Percentiles rank a stretch among this genome's conserved stretches.
phyloP scores from a whole-genome alignment of 78 protist genomes.

The Protostelium mycophagum region DNA sequence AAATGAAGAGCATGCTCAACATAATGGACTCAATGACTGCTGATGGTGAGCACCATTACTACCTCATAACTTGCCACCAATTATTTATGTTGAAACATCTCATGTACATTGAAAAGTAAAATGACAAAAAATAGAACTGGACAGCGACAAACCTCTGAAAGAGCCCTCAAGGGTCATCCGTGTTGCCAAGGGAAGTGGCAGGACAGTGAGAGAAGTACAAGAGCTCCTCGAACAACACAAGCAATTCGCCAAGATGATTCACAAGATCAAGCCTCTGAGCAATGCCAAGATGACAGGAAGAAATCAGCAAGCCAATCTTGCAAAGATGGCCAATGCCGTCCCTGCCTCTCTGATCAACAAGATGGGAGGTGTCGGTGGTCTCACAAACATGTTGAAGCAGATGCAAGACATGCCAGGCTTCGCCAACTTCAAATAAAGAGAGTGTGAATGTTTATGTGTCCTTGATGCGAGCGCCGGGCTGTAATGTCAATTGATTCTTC shows the following conservation, averaged over 20 bases:
- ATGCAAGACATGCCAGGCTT: background rate
- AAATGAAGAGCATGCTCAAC: constrained; percentile 73
- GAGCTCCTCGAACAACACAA: constrained; percentile 75
- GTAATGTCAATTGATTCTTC: too few species aligned
- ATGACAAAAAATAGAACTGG: constrained; percentile 26
- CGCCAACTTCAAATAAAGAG: background rate
- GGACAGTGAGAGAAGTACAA: constrained; percentile 67
- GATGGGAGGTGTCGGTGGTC: constrained; percentile 79
- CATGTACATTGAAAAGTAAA: background rate
- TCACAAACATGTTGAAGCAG: constrained; percentile 22
- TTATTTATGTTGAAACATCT: background rate
- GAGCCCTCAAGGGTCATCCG: constrained; percentile 39
- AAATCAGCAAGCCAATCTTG: constrained; percentile 8
- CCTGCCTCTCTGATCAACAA: constrained; percentile 82
- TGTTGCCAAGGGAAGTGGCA: constrained; percentile 85
- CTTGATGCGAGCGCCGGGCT: too few species aligned
- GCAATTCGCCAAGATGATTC: constrained; percentile 34
- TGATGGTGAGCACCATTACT: constrained; percentile 28
- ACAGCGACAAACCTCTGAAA: constrained; percentile 58
- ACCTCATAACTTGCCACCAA: too few species aligned
- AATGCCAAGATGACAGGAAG: background rate
- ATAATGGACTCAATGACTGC: constrained; percentile 94
- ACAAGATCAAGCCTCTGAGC: constrained; percentile 2
- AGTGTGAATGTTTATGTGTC: too few species aligned
- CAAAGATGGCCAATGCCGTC: constrained; percentile 69